Evolutionary conservation across 1,139 yeast species (phyloP), one percentile per base, ranked within the genome.

Genomic region (Suhomyces kunorum): DNA sequence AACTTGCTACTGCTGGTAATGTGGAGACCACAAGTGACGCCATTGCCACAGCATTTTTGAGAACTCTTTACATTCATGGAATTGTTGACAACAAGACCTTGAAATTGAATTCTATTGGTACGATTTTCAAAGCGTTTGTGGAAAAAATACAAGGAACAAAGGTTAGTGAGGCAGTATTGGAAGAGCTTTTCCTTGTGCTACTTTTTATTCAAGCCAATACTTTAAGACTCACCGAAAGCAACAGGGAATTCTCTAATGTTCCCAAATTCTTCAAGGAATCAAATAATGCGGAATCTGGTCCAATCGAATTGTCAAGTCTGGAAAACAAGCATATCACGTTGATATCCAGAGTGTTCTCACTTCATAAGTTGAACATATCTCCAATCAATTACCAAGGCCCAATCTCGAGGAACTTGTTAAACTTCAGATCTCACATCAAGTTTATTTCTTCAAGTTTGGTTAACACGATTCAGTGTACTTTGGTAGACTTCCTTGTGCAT

Each of bases 361-460:
- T 83, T 32, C 73, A 78, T 43, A 72, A 71, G 46, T 65, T 81
- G 30, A 59, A 68, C 31, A 69, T 75, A 15, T 79, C 81, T 17
- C 82, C 85, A 5, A 73, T 77, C 25, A 80, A 80, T 46, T 72
- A 82, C 55, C 78, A 78, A 43, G 92, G 92, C 0, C 90, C 92
- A 5, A 67, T 85, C 31, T 83, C 87, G 17, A 73, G 84, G 46
- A 72, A 75, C 39, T 67, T 86, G 26, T 65, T 84, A 40, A 71
- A 78, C 31, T 86, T 84, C 57, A 76, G 92, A 55, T 83, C 89
- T 12, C 81, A 82, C 43, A 60, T 83, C 36, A 74, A 80, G 43
- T 76, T 78, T 38, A 63, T 85, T 36, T 71, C 74, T 26, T 63
- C 62, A 14, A 72, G 73, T 35, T 59, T 81, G 32, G 74, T 80